Base-by-base conservation (phyloP, 495 filamentous ascomycete genomes). In the Corynascus novoguineensis region DNA sequence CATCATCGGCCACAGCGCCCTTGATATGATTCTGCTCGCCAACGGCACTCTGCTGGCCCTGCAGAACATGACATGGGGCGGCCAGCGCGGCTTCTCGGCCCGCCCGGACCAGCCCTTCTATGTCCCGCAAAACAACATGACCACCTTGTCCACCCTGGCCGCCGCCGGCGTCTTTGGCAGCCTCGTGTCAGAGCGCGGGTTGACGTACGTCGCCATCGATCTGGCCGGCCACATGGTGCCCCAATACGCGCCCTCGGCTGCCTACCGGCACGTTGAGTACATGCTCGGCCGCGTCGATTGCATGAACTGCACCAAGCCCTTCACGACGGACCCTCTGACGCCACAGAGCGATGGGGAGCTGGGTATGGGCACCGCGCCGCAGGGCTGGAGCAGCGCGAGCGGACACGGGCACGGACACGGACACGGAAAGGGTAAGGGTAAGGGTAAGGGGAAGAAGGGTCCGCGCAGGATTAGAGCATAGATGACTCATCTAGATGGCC, bases 41-140 rank as follows among this genome's bases (percentile, higher is more conserved):
- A 86, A 90, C 60, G 86, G 88, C 11, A 83, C 85, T 0, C 74
- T 93, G 0, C 71, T 87, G 14, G 82, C 80, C 19, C 86, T 92
- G 37, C 88, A 93, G 62, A 92, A 91, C 67, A 89, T 92, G 87
- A 92, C 87, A 0, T 92, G 86, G 86, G 81, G 82, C 53, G 89
- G 89, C 5, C 65, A 66, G 12, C 81, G 85, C 53, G 89, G 89
- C 0, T 92, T 92, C 73, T 76, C 80, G 40, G 61, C 58, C 12
- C 67, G 73, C 1, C 87, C 87, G 0, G 61, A 64, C 2, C 79
- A 81, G 32, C 77, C 80, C 0, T 80, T 90, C 45, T 85, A 83
- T 52, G 83, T 89, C 0, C 87, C 88, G 0, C 83, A 83, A 50
- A 82, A 83, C 52, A 67, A 71, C 12, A 37, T 63, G 71, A 74